Base-by-base conservation (phyloP, 768 basidiomycete genomes). In the Lactifluus rugatus region DNA sequence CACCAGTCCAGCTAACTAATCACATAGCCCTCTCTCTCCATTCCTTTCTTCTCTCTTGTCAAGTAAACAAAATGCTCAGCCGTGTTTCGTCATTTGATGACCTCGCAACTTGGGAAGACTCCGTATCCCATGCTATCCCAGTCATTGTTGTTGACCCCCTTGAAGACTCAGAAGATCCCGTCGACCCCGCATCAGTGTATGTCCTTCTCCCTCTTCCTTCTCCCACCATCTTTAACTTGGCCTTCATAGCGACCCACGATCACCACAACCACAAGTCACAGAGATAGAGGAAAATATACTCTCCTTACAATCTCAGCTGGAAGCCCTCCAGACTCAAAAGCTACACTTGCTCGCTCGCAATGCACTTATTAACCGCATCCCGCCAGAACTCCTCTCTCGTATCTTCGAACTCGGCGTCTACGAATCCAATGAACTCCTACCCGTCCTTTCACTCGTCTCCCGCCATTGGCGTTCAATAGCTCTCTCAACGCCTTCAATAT, bases 361-460 rank as follows among this genome's bases (percentile, higher is more conserved):
- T 10, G 68, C 69, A 16, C 68, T 70, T 54, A 66, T 70, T 9
- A 47, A 52, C 23, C 61, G 62, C 45, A 56, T 70, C 14, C 69
- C 69, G 1, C 60, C 69, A 6, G 70, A 70, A 49, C 60, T 70
- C 34, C 65, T 70, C 19, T 65, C 66, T 37, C 66, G 68, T 23
- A 63, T 70, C 8, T 68, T 70, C 58, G 70, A 70, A 54, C 62
- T 70, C 19, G 69, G 66, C 13, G 65, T 68, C 3, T 57, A 70
- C 55, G 67, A 70, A 32, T 36, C 57, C 46, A 46, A 64, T 19
- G 61, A 67, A 2, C 62, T 69, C 39, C 50, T 68, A 9, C 59
- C 58, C 3, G 49, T 28, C 9, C 41, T 70, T 19, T 67, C 64
- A 21, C 64, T 67, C n/a, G 68, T 70, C 10, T 71, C 66, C 19